Percentiles rank a stretch among this genome's conserved stretches.
These are phyloP conservation scores for Lumnitzera littorea DNA, from an alignment of 345 rosid species.

Conservation along the genomic window DNA sequence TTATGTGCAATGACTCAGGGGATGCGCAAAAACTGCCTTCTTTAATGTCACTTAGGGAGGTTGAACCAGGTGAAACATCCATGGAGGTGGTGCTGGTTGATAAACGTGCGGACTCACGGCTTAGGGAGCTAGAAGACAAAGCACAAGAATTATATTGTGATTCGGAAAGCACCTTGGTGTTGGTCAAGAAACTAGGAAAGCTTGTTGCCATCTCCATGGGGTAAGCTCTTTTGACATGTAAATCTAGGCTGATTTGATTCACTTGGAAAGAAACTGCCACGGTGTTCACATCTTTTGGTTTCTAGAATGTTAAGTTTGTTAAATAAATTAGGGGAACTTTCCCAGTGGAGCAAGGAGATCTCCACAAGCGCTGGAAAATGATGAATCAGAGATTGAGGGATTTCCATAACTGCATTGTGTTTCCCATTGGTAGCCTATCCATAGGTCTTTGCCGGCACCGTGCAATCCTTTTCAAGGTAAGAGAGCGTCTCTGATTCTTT, in stretches of 20 bases:
- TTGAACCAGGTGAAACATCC: conserved; percentile 57
- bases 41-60: conserved; percentile 57
- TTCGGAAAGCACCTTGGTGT: conserved; percentile 56
- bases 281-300: background rate
- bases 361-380: conserved; percentile 72
- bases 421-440: conserved; percentile 83
- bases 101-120: conserved; percentile 58
- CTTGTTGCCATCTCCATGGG: conserved; percentile 93
- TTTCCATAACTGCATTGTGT: conserved; percentile 58
- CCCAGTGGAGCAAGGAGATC: conserved; percentile 75
- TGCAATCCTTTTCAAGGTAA: conserved; percentile 89
- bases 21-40: conserved; percentile 68
- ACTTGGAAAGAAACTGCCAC: no score
- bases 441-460: conserved; percentile 93
- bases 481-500: background rate
- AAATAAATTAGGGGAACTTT: conserved; percentile 57
- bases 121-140: conserved; percentile 77
- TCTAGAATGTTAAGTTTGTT: conserved; percentile 6
- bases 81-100: conserved; percentile 91
- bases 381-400: conserved; percentile 64
- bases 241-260: no score
- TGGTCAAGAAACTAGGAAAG: conserved; percentile 78
- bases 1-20: conserved; percentile 68
- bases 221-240: conserved; percentile 19
- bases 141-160: conserved; percentile 72